A percentile compares a stretch with the other conserved stretches of the same genome.
These are phyloP conservation scores for Mycena vulgaris DNA, from an alignment of 768 basidiomycete genomes.

Conservation along the genomic window DNA sequence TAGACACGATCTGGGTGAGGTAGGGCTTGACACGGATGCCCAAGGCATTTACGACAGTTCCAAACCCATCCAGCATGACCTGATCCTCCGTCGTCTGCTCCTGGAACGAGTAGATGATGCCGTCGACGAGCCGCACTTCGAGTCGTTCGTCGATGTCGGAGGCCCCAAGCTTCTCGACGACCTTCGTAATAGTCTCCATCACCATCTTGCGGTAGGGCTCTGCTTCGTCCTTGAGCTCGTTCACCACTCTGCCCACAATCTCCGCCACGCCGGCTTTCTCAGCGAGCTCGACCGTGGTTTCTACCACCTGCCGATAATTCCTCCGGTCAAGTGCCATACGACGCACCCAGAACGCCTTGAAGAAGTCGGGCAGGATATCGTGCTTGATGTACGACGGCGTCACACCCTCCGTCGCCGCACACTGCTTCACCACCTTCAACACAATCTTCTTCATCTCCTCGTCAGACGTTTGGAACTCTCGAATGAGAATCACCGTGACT, in stretches of 20 bases:
- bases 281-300: conserved; percentile 98
- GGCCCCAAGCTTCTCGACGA: conserved; percentile 93
- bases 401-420: conserved; percentile 98
- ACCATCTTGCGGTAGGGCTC: conserved; percentile 99
- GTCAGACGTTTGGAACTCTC: conserved; percentile 99
- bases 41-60: conserved; percentile 96
- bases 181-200: conserved; percentile 99
- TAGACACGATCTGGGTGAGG: conserved; percentile 98
- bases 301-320: conserved; percentile 97
- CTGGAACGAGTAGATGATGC: conserved; percentile 99
- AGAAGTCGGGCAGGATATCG: conserved; percentile 98
- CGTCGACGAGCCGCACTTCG: conserved; percentile 95
- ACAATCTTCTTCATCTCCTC: conserved; percentile 99
- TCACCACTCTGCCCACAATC: conserved; percentile 91
- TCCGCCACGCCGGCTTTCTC: conserved; percentile 97
- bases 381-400: conserved; percentile 96
- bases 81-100: conserved; percentile 99
- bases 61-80: conserved; percentile 99
- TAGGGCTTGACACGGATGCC: conserved; percentile 98
- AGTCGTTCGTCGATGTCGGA: conserved; percentile 97
- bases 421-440: conserved; percentile 98
- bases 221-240: conserved; percentile 92
- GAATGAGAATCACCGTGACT: conserved; percentile 95
- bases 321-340: conserved; percentile 97
- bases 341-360: conserved; percentile 99